These are phyloP conservation scores for Aspergillus calidoustus DNA, from an alignment of 2,329 filamentous ascomycete species.

Conservation along the genomic window DNA sequence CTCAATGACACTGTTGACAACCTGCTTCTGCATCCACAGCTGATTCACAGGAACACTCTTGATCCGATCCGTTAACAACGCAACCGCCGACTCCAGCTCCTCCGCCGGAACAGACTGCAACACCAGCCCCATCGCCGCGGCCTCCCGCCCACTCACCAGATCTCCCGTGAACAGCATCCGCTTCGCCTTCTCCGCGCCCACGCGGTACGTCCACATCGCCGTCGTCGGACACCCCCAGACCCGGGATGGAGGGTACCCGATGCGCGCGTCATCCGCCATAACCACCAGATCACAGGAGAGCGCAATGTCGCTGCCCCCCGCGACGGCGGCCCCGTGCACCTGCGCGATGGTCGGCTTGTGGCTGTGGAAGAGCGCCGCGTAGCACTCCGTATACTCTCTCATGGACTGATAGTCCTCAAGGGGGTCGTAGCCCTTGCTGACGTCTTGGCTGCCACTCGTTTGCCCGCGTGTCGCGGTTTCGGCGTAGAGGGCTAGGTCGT, in stretches of 20 bases:
- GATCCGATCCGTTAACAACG: slow-evolving; percentile 9
- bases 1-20: slow-evolving; percentile 15
- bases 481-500: slow-evolving; percentile 10
- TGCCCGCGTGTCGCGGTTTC: slow-evolving; percentile 3
- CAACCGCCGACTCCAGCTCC: slow-evolving; percentile 13
- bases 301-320: slow-evolving; percentile 19
- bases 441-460: slow-evolving; percentile 12
- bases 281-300: slow-evolving; percentile 16
- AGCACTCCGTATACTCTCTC: slow-evolving; percentile 15
- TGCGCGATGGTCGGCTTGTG: slow-evolving; percentile 16
- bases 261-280: slow-evolving; percentile 16
- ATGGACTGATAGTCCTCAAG: slow-evolving; percentile 9
- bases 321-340: slow-evolving; percentile 15
- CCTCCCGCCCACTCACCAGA: slow-evolving; percentile 14
- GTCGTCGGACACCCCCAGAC: slow-evolving; percentile 18
- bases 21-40: slow-evolving; percentile 18
- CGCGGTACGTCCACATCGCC: slow-evolving; percentile 19
- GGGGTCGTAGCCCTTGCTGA: slow-evolving; percentile 10
- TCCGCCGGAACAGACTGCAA: slow-evolving; percentile 14
- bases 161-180: slow-evolving; percentile 20
- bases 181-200: slow-evolving; percentile 17
- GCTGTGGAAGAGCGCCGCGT: slow-evolving; percentile 15
- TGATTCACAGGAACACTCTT: slow-evolving; percentile 13
- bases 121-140: slow-evolving; percentile 14
- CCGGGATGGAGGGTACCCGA: slow-evolving; percentile 18